Percentiles rank a stretch among this genome's conserved stretches.
Conservation (phyloP, 805 yeast genomes). For the Teunomyces cretensis region DNA sequence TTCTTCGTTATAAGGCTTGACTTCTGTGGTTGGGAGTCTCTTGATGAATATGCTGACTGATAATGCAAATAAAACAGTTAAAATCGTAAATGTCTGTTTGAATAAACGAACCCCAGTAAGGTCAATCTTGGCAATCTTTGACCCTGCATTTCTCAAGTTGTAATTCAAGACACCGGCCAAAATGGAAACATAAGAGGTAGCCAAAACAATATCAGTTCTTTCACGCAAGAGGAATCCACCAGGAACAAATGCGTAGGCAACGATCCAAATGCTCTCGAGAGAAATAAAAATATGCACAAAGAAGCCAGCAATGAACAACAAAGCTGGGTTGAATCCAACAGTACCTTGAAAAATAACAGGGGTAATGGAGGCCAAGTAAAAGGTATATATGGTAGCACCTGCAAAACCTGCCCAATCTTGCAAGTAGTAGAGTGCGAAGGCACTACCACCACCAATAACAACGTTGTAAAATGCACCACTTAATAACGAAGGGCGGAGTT, state of each 20-base stretch:
- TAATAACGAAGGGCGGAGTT: slow-evolving; percentile 19
- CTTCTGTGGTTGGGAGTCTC: slow-evolving; percentile 61
- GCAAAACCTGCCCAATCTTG: slow-evolving; percentile 70
- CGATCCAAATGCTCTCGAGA: slow-evolving; percentile 92
- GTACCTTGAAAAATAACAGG: slow-evolving; percentile 62
- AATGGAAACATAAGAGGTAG: slow-evolving; percentile 52
- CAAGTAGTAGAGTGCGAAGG: slow-evolving; percentile 48
- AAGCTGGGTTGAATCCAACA: slow-evolving; percentile 55
- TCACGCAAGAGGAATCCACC: slow-evolving; percentile 88
- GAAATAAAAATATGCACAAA: slow-evolving; percentile 53
- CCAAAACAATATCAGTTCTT: slow-evolving; percentile 75
- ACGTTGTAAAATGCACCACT: slow-evolving; percentile 33
- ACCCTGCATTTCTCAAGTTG: slow-evolving; percentile 21
- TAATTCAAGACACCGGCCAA: slow-evolving; percentile 51
- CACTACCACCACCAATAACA: slow-evolving; percentile 48
- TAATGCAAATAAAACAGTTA: slow-evolving; percentile 48
- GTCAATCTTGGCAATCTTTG: slow-evolving; percentile 21
- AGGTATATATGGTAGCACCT: slow-evolving; percentile 66
- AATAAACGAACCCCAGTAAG: slow-evolving; percentile 16
- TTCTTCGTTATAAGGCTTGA: slow-evolving; percentile 49
- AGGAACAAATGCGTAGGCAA: slow-evolving; percentile 98
- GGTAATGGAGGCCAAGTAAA: slow-evolving; percentile 60
- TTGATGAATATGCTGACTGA: slow-evolving; percentile 59
- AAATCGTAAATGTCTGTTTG: slow-evolving; percentile 25
- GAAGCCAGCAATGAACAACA: slow-evolving; percentile 50